phyloP scores from a whole-genome alignment of 345 rosid genomes.

The Noccaea bulbosa region DNA sequence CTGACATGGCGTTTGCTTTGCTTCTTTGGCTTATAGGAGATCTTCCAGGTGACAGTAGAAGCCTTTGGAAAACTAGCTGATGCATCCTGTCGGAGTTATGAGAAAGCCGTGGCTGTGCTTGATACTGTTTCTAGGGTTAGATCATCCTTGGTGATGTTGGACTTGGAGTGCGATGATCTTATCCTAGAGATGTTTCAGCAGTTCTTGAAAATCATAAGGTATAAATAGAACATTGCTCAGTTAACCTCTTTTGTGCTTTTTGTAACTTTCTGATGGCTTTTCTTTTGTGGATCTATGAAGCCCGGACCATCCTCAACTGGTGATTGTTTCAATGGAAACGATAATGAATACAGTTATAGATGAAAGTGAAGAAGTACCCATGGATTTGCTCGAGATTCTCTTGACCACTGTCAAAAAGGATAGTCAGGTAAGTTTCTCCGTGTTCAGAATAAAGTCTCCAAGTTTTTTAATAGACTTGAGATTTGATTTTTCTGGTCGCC shows the following conservation, averaged over 20 bases:
- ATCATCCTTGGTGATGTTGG: conserved; percentile 78
- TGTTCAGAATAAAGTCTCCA: background rate
- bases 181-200: conserved; percentile 64
- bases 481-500: conserved; percentile 13
- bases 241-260: background rate
- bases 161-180: conserved; percentile 69
- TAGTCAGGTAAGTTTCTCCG: conserved; percentile 52
- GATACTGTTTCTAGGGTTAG: conserved; percentile 69
- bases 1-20: conserved; percentile 23
- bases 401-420: conserved; percentile 64
- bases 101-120: conserved; percentile 64
- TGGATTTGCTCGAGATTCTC: conserved; percentile 64
- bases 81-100: conserved; percentile 55
- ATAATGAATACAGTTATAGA: conserved; percentile 68
- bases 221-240: conserved; percentile 12
- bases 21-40: conserved; percentile 56
- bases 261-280: conserved; percentile 25
- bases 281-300: conserved; percentile 44
- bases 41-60: conserved; percentile 58
- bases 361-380: conserved; percentile 70
- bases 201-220: conserved; percentile 65
- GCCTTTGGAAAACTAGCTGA: conserved; percentile 65
- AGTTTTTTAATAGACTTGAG: conserved; percentile 23
- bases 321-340: conserved; percentile 63
- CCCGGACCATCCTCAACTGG: conserved; percentile 57